Conservation (phyloP, 2,329 filamentous ascomycete species). For the Alternaria sp. region DNA sequence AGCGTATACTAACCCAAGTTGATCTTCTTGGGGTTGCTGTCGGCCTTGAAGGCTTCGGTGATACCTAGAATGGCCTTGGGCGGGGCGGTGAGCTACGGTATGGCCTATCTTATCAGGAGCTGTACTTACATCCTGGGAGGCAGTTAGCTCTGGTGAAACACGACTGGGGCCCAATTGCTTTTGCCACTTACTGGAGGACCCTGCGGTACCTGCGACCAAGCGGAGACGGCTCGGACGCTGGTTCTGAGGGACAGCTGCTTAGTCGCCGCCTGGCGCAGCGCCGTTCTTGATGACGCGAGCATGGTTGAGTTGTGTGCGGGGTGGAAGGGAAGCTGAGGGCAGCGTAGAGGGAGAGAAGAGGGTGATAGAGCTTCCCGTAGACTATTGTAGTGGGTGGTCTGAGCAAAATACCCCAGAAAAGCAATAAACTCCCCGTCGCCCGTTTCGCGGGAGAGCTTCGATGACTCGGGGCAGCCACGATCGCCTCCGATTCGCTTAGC, state of each 20-base stretch:
- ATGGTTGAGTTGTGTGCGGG: slow-evolving; percentile 30
- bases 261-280: slow-evolving; percentile 46
- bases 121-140: slow-evolving; percentile 46
- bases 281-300: slow-evolving; percentile 48
- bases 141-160: slow-evolving; percentile 22
- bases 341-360: slow-evolving; percentile 11
- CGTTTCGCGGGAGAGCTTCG: slow-evolving; percentile 21
- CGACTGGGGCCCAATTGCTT: slow-evolving; percentile 17
- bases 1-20: slow-evolving; percentile 74
- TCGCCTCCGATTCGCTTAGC: slow-evolving; percentile 23
- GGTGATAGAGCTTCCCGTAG: slow-evolving; percentile 14
- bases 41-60: slow-evolving; percentile 99
- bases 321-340: slow-evolving; percentile 9
- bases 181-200: slow-evolving; percentile 81
- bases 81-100: slow-evolving; percentile 27
- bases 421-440: slow-evolving; percentile 24
- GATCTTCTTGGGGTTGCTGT: slow-evolving; percentile 93
- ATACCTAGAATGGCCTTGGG: slow-evolving; percentile 81
- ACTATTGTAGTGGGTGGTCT: slow-evolving; percentile 29
- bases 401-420: slow-evolving; percentile 38
- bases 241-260: slow-evolving; percentile 43
- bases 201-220: slow-evolving; percentile 90
- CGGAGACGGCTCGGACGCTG: slow-evolving; percentile 71
- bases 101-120: not conserved
- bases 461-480: slow-evolving; percentile 16